Evolutionary conservation across 768 basidiomycete genomes (phyloP).

Genomic region (Nidula microcarpa): DNA sequence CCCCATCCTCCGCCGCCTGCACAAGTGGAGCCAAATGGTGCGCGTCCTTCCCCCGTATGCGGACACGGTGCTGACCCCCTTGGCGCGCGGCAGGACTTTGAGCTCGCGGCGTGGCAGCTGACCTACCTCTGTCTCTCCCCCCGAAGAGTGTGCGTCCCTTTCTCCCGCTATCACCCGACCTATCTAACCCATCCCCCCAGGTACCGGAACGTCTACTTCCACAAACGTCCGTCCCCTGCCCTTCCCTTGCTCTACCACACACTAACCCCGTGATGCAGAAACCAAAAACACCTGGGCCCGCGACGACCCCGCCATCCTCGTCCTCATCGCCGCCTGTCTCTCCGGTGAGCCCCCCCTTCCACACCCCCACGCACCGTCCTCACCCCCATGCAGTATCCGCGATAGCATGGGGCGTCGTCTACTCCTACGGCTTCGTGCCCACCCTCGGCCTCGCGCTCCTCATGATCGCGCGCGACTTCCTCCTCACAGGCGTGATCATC

Average conservation of each 20-base stretch:
- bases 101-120: slow-evolving; percentile 93
- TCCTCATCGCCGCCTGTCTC: slow-evolving; percentile 79
- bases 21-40: slow-evolving; percentile 43
- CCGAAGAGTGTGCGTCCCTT: slow-evolving; percentile 70
- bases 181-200: no score
- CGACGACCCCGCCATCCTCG: slow-evolving; percentile 93
- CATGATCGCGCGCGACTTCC: slow-evolving; percentile 89
- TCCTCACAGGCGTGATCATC: slow-evolving; percentile 69
- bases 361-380: slow-evolving; percentile 1
- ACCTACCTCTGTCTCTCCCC: slow-evolving; percentile 93
- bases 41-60: not conserved
- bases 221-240: slow-evolving; percentile 68
- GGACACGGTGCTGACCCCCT: not conserved
- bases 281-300: slow-evolving; percentile 98
- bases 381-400: slow-evolving; percentile 59
- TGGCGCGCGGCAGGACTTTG: slow-evolving; percentile 72
- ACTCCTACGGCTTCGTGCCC: slow-evolving; percentile 56
- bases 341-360: slow-evolving; percentile 48
- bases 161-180: not conserved
- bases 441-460: slow-evolving; percentile 64
- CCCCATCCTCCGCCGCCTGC: slow-evolving; percentile 74
- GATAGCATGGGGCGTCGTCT: slow-evolving; percentile 82
- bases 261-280: slow-evolving; percentile 44
- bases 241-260: not conserved
- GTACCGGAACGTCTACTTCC: slow-evolving; percentile 96